These are phyloP conservation scores for Lepidopterella palustris DNA, from an alignment of 495 filamentous ascomycete genomes.

Conservation along the genomic window DNA sequence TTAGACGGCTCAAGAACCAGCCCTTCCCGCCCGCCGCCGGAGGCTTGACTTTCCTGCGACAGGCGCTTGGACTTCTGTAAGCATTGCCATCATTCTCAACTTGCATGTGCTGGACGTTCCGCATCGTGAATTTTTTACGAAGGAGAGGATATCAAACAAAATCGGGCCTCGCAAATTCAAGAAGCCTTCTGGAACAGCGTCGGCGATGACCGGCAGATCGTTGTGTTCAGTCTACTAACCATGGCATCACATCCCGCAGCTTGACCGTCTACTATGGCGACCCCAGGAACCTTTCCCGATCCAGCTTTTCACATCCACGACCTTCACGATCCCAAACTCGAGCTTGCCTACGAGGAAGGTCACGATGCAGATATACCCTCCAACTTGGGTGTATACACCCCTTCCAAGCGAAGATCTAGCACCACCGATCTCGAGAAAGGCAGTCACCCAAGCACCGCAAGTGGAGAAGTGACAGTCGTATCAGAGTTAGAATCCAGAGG, in stretches of 20 bases:
- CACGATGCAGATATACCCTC: slow-evolving; percentile 30
- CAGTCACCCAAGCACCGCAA: slow-evolving; percentile 8
- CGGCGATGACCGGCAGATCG: neutral
- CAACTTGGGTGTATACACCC: slow-evolving; percentile 7
- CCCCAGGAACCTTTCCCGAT: slow-evolving; percentile 7
- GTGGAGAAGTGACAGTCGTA: slow-evolving; percentile 34
- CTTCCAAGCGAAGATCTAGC: neutral
- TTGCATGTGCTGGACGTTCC: neutral
- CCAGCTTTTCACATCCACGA: slow-evolving; percentile 5
- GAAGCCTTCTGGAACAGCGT: neutral
- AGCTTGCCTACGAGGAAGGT: slow-evolving; percentile 29
- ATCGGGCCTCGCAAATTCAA: neutral
- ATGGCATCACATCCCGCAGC: neutral
- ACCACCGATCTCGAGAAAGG: slow-evolving; percentile 18
- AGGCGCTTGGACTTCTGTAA: neutral
- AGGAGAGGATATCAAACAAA: neutral
- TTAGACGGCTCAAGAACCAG: too few species aligned
- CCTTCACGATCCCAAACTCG: slow-evolving; percentile 9
- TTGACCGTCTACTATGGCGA: slow-evolving; percentile 5
- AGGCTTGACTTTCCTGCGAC: neutral
- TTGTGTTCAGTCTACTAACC: neutral
- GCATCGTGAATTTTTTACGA: neutral
- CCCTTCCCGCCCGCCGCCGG: too few species aligned
- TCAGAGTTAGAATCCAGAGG: slow-evolving; percentile 9
- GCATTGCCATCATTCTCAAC: neutral